Conservation (phyloP, 2,329 filamentous ascomycete species). For the Sordariomycetes sp. region DNA sequence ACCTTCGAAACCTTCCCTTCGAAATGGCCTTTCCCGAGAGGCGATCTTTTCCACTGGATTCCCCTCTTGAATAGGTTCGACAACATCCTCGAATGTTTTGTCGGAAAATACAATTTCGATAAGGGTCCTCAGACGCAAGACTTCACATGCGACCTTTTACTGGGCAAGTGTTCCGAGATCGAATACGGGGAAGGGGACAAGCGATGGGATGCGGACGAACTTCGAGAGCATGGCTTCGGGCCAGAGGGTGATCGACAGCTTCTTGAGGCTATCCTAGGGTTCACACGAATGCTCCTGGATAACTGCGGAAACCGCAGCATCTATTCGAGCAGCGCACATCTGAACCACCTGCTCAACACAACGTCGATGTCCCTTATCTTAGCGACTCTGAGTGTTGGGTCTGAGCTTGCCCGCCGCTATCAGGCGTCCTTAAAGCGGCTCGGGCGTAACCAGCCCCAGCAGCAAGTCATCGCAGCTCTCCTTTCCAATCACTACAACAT, state of each 20-base stretch:
- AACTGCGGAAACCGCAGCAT: slow-evolving; percentile 95
- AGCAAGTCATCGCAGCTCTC: slow-evolving; percentile 57
- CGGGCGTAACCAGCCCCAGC: slow-evolving; percentile 20
- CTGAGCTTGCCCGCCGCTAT: slow-evolving; percentile 84
- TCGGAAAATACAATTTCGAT: slow-evolving; percentile 64
- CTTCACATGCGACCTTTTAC: slow-evolving; percentile 55
- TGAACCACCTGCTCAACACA: slow-evolving; percentile 82
- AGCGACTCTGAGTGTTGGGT: slow-evolving; percentile 64
- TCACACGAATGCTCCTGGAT: slow-evolving; percentile 78
- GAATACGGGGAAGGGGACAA: slow-evolving; percentile 31
- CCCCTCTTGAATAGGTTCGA: slow-evolving; percentile 89
- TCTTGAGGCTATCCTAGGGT: slow-evolving; percentile 66
- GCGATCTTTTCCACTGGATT: slow-evolving; percentile 98
- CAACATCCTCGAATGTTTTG: slow-evolving; percentile 70
- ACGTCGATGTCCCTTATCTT: slow-evolving; percentile 70
- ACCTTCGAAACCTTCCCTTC: slow-evolving; percentile 71
- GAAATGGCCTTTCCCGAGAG: slow-evolving; percentile 88
- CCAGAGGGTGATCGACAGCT: slow-evolving; percentile 69
- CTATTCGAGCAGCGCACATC: slow-evolving; percentile 82
- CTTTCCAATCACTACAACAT: slow-evolving; percentile 77
- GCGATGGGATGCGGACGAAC: slow-evolving; percentile 27
- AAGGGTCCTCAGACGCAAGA: slow-evolving; percentile 68
- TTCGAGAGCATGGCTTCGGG: slow-evolving; percentile 49
- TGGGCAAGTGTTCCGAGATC: slow-evolving; percentile 40
- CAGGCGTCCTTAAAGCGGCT: slow-evolving; percentile 75